These are phyloP conservation scores for Pseudonitzschia multistriata DNA, from an alignment of 108 stramenopile species.

Conservation along the genomic window DNA sequence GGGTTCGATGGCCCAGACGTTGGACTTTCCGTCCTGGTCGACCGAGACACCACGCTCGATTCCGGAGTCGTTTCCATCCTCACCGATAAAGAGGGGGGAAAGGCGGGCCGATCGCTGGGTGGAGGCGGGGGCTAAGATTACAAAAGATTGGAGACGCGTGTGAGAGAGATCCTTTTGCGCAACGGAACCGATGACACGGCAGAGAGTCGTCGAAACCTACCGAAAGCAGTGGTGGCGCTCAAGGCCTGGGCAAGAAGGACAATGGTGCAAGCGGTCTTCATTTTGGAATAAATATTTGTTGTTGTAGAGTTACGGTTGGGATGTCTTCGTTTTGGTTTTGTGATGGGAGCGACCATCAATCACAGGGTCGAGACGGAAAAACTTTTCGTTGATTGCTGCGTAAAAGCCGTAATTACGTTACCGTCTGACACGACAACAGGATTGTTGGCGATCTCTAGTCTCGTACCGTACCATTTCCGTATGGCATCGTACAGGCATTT, in stretches of 20 bases:
- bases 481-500: too few relatives aligned
- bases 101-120: background rate
- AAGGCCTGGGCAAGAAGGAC: slow-evolving; percentile 16
- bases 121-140: background rate
- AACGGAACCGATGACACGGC: too few relatives aligned
- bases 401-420: background rate
- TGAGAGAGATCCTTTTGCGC: too few relatives aligned
- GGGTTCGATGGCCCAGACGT: slow-evolving; percentile 97
- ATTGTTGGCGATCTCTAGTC: background rate
- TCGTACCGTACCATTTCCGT: too few relatives aligned
- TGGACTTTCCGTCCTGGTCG: slow-evolving; percentile 93
- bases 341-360: background rate
- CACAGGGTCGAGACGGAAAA: background rate
- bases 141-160: background rate
- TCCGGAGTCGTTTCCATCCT: slow-evolving; percentile 16
- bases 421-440: background rate
- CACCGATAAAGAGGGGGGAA: too few relatives aligned
- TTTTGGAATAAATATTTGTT: slow-evolving; percentile 1
- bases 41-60: slow-evolving; percentile 83
- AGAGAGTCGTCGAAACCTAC: slow-evolving; percentile 10
- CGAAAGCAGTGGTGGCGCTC: slow-evolving; percentile 17
- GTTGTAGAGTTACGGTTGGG: background rate
- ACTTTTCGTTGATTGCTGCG: background rate
- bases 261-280: slow-evolving; percentile 5
- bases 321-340: background rate